Conservation (phyloP, 805 yeast genomes). For the Starmerella vaccinii region DNA sequence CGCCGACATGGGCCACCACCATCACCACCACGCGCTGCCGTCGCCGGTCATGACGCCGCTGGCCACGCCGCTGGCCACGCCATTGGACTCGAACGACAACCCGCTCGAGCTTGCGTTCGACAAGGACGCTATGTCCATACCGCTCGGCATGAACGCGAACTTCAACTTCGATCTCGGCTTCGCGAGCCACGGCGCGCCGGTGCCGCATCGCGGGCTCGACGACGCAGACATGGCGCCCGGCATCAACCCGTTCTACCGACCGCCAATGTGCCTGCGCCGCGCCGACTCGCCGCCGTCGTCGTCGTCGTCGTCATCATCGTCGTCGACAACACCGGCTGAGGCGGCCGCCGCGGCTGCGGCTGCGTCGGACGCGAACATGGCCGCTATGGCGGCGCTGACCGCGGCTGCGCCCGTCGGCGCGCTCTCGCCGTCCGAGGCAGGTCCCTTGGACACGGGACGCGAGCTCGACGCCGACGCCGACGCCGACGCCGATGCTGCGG, state of each 20-base stretch:
- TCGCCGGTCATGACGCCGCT: conserved; percentile 17
- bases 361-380: conserved; percentile 5
- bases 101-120: conserved; percentile 11
- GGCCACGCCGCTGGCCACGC: conserved; percentile 21
- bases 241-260: conserved; percentile 31
- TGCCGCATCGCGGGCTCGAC: conserved; percentile 12
- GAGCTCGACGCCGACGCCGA: neutral
- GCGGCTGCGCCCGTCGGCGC: neutral
- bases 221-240: conserved; percentile 18
- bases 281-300: neutral
- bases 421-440: conserved; percentile 6
- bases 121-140: neutral
- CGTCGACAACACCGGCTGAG: neutral
- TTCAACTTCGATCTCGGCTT: conserved; percentile 3
- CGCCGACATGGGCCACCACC: conserved; percentile 1
- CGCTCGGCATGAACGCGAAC: conserved; percentile 3
- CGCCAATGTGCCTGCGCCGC: conserved; percentile 25
- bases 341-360: conserved; percentile 9
- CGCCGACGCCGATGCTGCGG: conserved; percentile 8
- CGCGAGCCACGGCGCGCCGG: neutral
- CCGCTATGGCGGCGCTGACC: conserved; percentile 4
- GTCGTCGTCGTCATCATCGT: no score
- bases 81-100: conserved; percentile 12
- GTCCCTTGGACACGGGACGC: neutral
- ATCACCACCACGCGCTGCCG: conserved; percentile 2